phyloP scores from a whole-genome alignment of 176 grass and related monocot genomes.

The Pharus latifolius region DNA sequence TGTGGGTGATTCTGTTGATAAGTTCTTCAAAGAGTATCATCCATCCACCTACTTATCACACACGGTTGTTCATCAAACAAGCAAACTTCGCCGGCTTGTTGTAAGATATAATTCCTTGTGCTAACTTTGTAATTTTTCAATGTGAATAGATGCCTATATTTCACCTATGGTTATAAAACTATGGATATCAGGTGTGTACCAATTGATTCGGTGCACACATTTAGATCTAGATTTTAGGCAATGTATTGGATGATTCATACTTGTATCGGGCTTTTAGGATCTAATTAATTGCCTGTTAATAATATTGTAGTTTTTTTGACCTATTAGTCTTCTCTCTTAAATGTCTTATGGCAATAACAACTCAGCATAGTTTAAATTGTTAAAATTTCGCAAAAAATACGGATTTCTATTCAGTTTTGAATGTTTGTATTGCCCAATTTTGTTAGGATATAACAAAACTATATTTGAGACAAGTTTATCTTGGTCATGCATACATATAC shows the following conservation, averaged over 20 bases:
- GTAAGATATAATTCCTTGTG: slow-evolving; percentile 36
- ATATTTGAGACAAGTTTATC: too few species aligned
- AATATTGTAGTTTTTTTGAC: too few species aligned
- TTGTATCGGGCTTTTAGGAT: neutral
- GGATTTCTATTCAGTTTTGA: neutral
- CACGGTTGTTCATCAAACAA: slow-evolving; percentile 64
- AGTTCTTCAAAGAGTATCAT: slow-evolving; percentile 82
- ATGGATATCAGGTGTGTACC: neutral
- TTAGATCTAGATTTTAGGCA: neutral
- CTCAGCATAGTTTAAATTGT: neutral
- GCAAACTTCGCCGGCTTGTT: slow-evolving; percentile 69
- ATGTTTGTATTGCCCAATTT: neutral
- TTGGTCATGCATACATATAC: neutral
- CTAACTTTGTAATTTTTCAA: neutral
- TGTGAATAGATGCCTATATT: neutral
- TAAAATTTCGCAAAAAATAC: neutral
- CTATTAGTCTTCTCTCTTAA: neutral
- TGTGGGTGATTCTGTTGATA: slow-evolving; percentile 58
- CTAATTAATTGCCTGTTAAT: too few species aligned
- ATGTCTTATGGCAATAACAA: neutral
- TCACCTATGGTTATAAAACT: neutral
- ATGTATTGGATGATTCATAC: neutral
- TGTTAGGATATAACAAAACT: too few species aligned
- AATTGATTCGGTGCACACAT: neutral
- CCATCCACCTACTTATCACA: slow-evolving; percentile 66